Base-by-base conservation (phyloP, 2,329 filamentous ascomycete genomes). In the Diaporthe destruens region DNA sequence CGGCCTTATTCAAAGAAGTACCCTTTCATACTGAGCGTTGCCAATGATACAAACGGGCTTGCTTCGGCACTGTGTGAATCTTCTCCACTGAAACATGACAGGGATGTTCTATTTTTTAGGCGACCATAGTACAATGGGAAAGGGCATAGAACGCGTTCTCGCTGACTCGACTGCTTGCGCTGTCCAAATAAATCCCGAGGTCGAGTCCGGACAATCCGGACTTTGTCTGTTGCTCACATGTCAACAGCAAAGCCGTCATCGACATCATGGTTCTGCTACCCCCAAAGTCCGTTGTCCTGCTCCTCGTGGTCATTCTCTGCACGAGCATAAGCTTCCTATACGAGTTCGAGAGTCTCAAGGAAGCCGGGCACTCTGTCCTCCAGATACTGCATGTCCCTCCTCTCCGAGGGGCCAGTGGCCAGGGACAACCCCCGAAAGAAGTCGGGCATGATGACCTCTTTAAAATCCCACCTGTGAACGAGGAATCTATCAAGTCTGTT, bases 371-470 rank as follows among this genome's bases (percentile, higher is more conserved):
- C n/a, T 51, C 61, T 5, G 61, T 66, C 25, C 47, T 66, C 18
- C 61, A 66, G 47, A 53, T 29, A 53, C 47, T 66, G 61, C n/a
- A n/a, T n/a, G n/a, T n/a, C n/a, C 61, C 61, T 51, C 16, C 47
- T 29, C 20, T 39, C 18, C 59, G 44, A 2, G 32, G 47, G 39
- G 39, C 12, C 16, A 42, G 6, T n/a, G 12, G n/a, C 6, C n/a
- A 47, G 20, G 32, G 14, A 20, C 47, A 49, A 39, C 29, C 61
- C 8, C n/a, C 47, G 11, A 20, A 39, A n/a, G 47, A 66, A 14
- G n/a, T 66, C 6, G 16, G 51, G 47, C 61, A 25, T 23, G 61
- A 53, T 20, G 55, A 70, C 55, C 34, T 70, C 34, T 70, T 70
- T 18, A 44, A 5, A 6, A 70, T 61, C 44, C 55, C 55, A 20